A percentile compares a stretch with the other conserved stretches of the same genome.
These are phyloP conservation scores for Trichophyton mentagrophytes DNA, from an alignment of 2,329 filamentous ascomycete species.

Conservation along the genomic window DNA sequence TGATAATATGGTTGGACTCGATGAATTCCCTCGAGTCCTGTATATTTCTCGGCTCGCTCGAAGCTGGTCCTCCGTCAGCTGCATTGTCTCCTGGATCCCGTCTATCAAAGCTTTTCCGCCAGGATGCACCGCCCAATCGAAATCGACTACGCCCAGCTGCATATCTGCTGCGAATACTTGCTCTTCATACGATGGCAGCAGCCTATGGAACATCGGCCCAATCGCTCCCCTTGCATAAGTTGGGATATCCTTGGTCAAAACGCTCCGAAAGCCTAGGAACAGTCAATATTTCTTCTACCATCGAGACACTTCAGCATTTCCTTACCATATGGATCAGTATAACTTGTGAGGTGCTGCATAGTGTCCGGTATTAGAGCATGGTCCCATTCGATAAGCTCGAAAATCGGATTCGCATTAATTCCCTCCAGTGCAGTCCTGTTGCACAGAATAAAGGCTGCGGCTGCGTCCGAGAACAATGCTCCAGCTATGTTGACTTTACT, in stretches of 20 bases:
- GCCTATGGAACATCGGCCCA: background rate
- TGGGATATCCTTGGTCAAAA: background rate
- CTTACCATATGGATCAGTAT: background rate
- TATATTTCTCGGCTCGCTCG: background rate
- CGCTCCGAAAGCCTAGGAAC: background rate
- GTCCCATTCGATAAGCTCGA: background rate
- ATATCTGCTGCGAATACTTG: background rate
- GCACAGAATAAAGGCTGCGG: background rate
- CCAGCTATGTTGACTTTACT: background rate
- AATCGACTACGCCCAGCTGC: background rate
- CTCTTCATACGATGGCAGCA: background rate
- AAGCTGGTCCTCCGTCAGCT: background rate
- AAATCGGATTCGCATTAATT: background rate
- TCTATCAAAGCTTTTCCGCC: background rate
- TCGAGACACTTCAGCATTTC: background rate
- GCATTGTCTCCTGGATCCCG: background rate
- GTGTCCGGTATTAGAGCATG: background rate
- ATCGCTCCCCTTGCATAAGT: background rate
- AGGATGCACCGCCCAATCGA: constrained; percentile 1
- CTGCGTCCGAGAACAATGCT: background rate
- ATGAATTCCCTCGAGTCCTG: background rate
- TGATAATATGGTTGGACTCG: background rate
- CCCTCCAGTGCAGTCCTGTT: background rate
- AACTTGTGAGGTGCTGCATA: background rate
- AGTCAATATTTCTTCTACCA: background rate